Percentiles rank a stretch among this genome's conserved stretches.
Evolutionary conservation across 345 rosid genomes (phyloP).

Genomic region (Excoecaria cochinchinensis): DNA sequence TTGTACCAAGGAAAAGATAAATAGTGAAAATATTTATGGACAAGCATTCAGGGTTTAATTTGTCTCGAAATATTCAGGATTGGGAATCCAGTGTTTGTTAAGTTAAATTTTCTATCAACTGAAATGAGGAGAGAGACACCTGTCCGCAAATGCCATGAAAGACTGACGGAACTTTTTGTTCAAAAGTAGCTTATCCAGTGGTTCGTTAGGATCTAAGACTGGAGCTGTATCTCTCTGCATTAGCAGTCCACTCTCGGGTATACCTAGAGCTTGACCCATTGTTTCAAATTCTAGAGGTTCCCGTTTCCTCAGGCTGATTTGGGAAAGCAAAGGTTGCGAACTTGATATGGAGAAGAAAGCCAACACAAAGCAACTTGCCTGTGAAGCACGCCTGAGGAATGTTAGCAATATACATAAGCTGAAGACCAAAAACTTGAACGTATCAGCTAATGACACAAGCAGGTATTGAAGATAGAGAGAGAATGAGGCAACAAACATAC

Average conservation of each 20-base stretch:
- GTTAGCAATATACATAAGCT: conserved; percentile 33
- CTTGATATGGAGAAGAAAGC: conserved; percentile 82
- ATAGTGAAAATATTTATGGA: not conserved
- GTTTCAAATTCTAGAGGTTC: conserved; percentile 58
- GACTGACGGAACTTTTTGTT: conserved; percentile 75
- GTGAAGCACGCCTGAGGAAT: conserved; percentile 26
- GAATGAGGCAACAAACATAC: conserved; percentile 36
- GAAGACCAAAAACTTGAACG: conserved; percentile 1
- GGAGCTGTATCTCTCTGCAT: conserved; percentile 47
- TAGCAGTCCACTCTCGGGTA: conserved; percentile 77
- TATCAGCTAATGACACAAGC: conserved; percentile 7
- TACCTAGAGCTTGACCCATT: conserved; percentile 88
- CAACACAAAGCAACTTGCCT: conserved; percentile 71
- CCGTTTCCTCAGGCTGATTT: conserved; percentile 76
- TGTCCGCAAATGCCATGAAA: conserved; percentile 87
- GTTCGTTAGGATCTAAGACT: conserved; percentile 56
- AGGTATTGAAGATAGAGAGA: not conserved
- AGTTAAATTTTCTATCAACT: not conserved
- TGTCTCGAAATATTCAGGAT: not conserved
- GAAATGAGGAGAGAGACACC: conserved; percentile 40
- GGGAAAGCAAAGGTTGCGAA: conserved; percentile 78
- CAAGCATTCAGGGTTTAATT: not conserved
- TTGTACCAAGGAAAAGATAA: not conserved
- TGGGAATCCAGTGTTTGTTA: not conserved
- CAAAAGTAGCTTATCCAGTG: conserved; percentile 81